These are phyloP conservation scores for Gonapodya sp. DNA, from an alignment of 192 early-diverging fungal species.

Conservation along the genomic window DNA sequence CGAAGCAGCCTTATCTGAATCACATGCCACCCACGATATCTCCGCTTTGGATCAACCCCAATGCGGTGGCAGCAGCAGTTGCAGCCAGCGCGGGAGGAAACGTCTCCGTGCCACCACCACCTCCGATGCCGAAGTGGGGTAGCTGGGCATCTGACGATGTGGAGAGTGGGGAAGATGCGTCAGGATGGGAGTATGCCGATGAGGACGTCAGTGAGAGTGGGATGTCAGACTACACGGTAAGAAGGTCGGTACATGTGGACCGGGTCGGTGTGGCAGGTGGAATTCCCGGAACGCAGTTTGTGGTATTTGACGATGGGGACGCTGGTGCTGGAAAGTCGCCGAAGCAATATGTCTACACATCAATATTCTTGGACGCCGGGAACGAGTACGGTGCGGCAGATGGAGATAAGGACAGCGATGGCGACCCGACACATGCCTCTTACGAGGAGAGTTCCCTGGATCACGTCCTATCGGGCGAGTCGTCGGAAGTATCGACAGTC, in stretches of 20 bases:
- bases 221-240: not conserved
- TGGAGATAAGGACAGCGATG: not conserved
- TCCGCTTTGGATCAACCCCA: not conserved
- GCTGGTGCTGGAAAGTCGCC: not conserved
- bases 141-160: not conserved
- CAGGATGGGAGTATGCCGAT: not conserved
- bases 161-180: not conserved
- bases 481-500: not conserved
- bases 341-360: not conserved
- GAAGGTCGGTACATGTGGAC: not conserved
- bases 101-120: not conserved
- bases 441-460: not conserved
- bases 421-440: not conserved
- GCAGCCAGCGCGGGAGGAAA: not conserved
- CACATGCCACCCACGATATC: not conserved
- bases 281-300: not conserved
- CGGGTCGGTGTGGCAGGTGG: not conserved
- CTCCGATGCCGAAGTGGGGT: not conserved
- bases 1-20: not conserved
- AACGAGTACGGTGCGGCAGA: not conserved
- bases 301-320: not conserved
- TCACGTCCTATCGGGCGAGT: not conserved
- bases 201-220: not conserved
- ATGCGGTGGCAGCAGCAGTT: not conserved
- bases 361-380: not conserved